A percentile compares a stretch with the other conserved stretches of the same genome.
These are phyloP conservation scores for Cladophialophora bantiana DNA, from an alignment of 2,329 filamentous ascomycete genomes.

Conservation along the genomic window DNA sequence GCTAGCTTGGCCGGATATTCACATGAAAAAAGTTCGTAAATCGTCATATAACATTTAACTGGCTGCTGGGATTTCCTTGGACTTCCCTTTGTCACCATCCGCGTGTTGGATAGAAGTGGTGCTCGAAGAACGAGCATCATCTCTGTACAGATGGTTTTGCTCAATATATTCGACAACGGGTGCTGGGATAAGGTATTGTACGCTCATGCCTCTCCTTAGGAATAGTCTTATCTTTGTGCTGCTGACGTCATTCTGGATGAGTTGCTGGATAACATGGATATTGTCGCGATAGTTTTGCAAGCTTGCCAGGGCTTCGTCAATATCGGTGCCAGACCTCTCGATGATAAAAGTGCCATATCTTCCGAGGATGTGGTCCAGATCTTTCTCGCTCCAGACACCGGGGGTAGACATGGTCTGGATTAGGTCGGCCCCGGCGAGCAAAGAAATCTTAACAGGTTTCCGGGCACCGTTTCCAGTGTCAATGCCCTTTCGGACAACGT, in stretches of 20 bases:
- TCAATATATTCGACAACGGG: conserved; percentile 78
- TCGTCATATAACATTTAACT: not conserved
- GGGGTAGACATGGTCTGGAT: conserved; percentile 74
- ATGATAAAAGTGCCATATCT: conserved; percentile 84
- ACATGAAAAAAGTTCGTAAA: not conserved
- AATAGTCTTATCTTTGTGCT: conserved; percentile 84
- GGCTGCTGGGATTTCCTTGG: conserved; percentile 21
- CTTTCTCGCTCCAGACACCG: conserved; percentile 81
- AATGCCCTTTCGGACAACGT: conserved; percentile 76
- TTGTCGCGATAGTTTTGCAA: conserved; percentile 84
- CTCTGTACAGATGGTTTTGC: conserved; percentile 69
- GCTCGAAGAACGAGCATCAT: conserved; percentile 48
- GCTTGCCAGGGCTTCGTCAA: conserved; percentile 83
- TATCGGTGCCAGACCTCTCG: conserved; percentile 87
- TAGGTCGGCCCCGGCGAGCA: conserved; percentile 80
- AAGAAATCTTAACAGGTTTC: conserved; percentile 74
- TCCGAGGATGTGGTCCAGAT: conserved; percentile 86
- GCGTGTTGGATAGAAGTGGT: conserved; percentile 30
- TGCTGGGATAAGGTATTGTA: conserved; percentile 76
- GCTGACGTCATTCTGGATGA: conserved; percentile 85
- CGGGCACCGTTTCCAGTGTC: conserved; percentile 70
- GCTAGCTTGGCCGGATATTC: not conserved
- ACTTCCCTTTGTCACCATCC: conserved; percentile 39
- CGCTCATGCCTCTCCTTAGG: conserved; percentile 78
- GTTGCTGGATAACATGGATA: conserved; percentile 84